Percentiles rank a stretch among this genome's conserved stretches.
Evolutionary conservation across 2,329 filamentous ascomycete genomes (phyloP).

Genomic region (Penicillium italicum): DNA sequence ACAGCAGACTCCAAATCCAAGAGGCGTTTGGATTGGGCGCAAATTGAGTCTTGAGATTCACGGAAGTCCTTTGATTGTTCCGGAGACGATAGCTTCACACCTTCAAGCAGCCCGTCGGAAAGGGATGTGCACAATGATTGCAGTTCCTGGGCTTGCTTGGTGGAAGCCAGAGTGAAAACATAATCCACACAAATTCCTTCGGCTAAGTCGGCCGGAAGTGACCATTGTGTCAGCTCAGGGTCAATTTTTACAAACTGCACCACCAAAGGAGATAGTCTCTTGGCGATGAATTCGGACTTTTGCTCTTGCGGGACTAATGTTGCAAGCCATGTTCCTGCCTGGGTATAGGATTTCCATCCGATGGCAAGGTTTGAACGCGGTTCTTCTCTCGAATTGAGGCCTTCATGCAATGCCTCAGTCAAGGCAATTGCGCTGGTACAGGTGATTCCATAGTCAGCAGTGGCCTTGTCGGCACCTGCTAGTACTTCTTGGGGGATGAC

Average conservation of each 20-base stretch:
- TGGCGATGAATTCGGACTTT: conserved; percentile 43
- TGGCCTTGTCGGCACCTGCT: conserved; percentile 25
- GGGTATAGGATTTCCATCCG: conserved; percentile 74
- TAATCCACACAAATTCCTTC: conserved; percentile 40
- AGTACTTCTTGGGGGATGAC: conserved; percentile 52
- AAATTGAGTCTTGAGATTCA: conserved; percentile 66
- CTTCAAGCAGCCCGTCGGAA: conserved; percentile 59
- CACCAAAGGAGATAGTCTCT: conserved; percentile 52
- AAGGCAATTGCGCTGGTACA: conserved; percentile 58
- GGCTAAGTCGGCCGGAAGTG: conserved; percentile 43
- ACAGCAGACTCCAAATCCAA: conserved; percentile 54
- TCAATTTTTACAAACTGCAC: conserved; percentile 51
- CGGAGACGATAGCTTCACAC: conserved; percentile 71
- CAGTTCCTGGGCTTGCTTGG: conserved; percentile 49
- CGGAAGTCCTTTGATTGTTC: conserved; percentile 76
- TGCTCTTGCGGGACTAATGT: conserved; percentile 49
- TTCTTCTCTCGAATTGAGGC: conserved; percentile 72
- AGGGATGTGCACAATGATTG: conserved; percentile 60
- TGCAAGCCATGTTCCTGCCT: conserved; percentile 56
- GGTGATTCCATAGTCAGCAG: conserved; percentile 23
- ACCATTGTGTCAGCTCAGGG: conserved; percentile 49
- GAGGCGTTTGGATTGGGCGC: conserved; percentile 64
- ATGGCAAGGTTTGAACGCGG: conserved; percentile 62
- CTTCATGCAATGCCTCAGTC: conserved; percentile 64
- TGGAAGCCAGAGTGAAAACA: conserved; percentile 36